A percentile compares a stretch with the other conserved stretches of the same genome.
Conservation (phyloP, 2,329 filamentous ascomycete species). For the Exophiala mesophila region DNA sequence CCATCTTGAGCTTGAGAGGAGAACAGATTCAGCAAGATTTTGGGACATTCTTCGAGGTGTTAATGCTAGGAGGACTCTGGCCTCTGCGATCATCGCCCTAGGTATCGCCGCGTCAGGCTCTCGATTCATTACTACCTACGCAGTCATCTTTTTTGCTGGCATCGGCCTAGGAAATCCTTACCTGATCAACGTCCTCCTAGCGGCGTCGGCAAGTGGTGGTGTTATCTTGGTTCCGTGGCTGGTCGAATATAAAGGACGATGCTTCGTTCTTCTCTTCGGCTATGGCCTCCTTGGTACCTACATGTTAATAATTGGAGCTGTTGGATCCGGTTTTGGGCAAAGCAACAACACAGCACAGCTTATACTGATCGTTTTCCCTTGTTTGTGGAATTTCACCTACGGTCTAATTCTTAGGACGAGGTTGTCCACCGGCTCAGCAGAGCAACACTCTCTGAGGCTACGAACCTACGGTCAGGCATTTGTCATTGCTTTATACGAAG, state of each 20-base stretch:
- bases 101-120: not conserved
- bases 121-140: not conserved
- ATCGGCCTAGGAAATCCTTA: not conserved
- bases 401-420: not conserved
- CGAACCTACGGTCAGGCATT: constrained; percentile 1
- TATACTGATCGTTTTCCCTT: not conserved
- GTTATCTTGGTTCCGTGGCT: not conserved
- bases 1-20: not conserved
- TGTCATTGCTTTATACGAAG: not conserved
- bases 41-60: not conserved
- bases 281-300: not conserved
- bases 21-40: not conserved
- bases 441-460: not conserved
- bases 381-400: constrained; percentile 1
- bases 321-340: not conserved
- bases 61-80: not conserved
- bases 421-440: not conserved
- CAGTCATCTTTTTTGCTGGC: not conserved
- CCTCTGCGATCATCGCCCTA: not conserved
- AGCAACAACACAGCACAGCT: not conserved
- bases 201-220: not conserved
- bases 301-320: not conserved
- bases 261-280: not conserved
- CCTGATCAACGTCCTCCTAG: not conserved
- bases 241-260: not conserved